These are phyloP conservation scores for Chaetomidium leptoderma DNA, from an alignment of 495 filamentous ascomycete species.

Conservation along the genomic window DNA sequence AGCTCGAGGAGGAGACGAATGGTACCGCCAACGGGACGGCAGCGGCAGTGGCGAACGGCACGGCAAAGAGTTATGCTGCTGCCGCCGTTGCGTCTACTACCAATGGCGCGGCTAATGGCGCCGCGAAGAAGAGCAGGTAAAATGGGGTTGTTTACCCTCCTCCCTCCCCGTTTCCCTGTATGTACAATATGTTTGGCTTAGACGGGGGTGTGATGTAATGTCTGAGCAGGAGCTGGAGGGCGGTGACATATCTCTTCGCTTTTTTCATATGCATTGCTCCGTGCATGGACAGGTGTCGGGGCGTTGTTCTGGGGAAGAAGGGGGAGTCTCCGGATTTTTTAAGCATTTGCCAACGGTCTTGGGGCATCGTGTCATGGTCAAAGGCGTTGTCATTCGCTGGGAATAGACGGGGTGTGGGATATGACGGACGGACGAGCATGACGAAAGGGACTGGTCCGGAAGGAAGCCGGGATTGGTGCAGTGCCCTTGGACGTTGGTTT, in stretches of 20 bases:
- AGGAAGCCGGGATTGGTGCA: neutral
- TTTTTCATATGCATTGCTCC: neutral
- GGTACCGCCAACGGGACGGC: slow-evolving; percentile 10
- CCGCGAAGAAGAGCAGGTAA: slow-evolving; percentile 12
- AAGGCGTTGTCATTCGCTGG: slow-evolving; percentile 8
- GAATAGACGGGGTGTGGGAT: neutral
- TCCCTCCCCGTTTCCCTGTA: neutral
- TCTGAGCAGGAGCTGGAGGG: neutral
- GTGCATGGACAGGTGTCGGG: slow-evolving; percentile 11
- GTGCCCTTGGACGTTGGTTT: neutral
- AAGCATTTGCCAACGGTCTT: neutral
- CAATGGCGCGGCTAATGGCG: neutral
- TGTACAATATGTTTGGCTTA: slow-evolving; percentile 1
- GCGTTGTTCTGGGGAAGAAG: slow-evolving; percentile 4
- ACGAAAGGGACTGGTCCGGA: neutral
- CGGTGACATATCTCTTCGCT: neutral
- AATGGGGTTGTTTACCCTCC: neutral
- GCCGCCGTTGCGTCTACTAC: no score
- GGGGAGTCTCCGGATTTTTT: neutral
- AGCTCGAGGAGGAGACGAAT: slow-evolving; percentile 30
- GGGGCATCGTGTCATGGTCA: no score
- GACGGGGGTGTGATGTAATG: neutral
- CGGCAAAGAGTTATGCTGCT: slow-evolving; percentile 2
- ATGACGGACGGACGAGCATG: neutral
- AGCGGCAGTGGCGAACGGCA: slow-evolving; percentile 11